Evolutionary conservation across 106 monocot genomes (phyloP).

Genomic region (Acanthochlamys bracteata): DNA sequence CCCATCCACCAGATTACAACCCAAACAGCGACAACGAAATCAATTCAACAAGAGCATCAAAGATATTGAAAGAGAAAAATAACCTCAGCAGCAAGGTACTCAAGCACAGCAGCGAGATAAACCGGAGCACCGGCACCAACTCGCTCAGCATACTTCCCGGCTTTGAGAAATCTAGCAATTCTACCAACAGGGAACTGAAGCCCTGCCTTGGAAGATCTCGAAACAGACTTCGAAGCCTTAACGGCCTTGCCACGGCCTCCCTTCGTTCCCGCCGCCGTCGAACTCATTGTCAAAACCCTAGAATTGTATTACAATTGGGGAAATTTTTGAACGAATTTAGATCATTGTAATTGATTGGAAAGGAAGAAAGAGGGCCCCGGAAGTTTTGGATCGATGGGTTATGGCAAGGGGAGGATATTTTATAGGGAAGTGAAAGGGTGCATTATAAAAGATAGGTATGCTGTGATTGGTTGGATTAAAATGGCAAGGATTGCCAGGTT

Average conservation of each 20-base stretch:
- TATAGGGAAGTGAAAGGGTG: not conserved
- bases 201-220: not conserved
- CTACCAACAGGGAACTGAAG: conserved; percentile 1
- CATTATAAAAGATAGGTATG: not conserved
- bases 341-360: not conserved
- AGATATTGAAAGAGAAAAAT: not conserved
- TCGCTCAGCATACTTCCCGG: conserved; percentile 1
- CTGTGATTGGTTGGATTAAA: not conserved
- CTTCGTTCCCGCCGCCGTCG: not conserved
- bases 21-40: no score
- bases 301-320: not conserved
- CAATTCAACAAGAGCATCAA: not conserved
- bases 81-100: conserved; percentile 3
- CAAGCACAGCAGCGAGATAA: not conserved
- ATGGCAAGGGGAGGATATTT: not conserved
- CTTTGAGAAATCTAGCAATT: not conserved
- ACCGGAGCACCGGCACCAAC: conserved; percentile 3
- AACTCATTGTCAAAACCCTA: not conserved
- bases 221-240: not conserved
- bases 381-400: not conserved
- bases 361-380: not conserved
- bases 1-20: no score
- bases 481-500: not conserved
- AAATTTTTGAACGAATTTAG: not conserved
- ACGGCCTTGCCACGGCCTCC: not conserved